Base-by-base conservation (phyloP, 1,139 yeast species). In the Saccharomycopsis hybrid region DNA sequence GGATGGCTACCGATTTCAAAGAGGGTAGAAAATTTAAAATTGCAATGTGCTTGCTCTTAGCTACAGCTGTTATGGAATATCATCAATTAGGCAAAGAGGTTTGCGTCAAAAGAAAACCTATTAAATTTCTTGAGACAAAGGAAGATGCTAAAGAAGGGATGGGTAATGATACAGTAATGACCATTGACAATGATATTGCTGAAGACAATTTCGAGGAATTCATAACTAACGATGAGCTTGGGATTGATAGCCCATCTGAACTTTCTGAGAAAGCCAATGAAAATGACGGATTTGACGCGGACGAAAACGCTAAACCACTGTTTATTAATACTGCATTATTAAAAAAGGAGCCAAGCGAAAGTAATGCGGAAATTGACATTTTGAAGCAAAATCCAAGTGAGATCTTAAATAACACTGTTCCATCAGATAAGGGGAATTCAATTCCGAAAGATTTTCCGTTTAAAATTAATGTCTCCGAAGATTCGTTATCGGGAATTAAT, bases 1-100 rank as follows among this genome's bases (percentile, higher is more conserved):
- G 97, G 96, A 74, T 89, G 82, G 78, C 89, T 5, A 73, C 76
- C 4, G 96, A 89, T 62, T 84, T 84, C 59, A 77, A 73, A 53
- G 95, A 89, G 62, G 82, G 79, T 38, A 63, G 78, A 25, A 83
- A 85, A 62, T 78, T 74, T 60, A 86, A 84, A 62, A 69, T 79
- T 54, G 85, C 89, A 0, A 76, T 84, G 51, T 85, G 94, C 61
- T 76, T 78, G 9, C 71, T 74, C 42, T 69, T 90, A 33, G 83
- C 97, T 0, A 80, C 78, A 52, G 85, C 90, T 0, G 75, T 90
- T 0, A 68, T 69, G 55, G 96, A 88, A 54, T 89, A 80, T 60
- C 89, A 95, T 95, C 68, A 61, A 1, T 76, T 75, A 57, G 97
- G 96, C 1, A 80, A 80, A 58, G 67, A 61, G 27, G 74, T 71